Conservation (phyloP, 2,329 filamentous ascomycete genomes). For the Phoma herbarum region DNA sequence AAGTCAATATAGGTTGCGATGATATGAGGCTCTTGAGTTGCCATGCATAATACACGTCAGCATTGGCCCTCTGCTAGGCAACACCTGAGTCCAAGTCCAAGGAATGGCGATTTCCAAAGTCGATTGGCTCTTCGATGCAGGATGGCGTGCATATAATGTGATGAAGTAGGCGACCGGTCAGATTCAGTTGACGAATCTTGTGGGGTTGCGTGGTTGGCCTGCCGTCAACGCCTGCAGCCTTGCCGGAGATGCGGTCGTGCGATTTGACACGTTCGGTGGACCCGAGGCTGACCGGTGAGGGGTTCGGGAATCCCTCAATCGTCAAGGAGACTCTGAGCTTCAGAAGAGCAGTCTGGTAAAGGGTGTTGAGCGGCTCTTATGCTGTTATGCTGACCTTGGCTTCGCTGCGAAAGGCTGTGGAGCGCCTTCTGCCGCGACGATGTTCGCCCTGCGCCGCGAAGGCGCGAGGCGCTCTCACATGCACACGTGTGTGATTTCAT, state of each 20-base stretch:
- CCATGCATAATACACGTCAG: slow-evolving; percentile 19
- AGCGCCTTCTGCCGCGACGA: not conserved
- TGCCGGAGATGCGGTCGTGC: slow-evolving; percentile 9
- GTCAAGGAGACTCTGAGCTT: not conserved
- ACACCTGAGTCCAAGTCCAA: not conserved
- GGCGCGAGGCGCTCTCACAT: not conserved
- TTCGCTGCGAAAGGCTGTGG: no score
- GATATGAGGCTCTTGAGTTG: slow-evolving; percentile 3
- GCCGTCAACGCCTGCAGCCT: slow-evolving; percentile 24
- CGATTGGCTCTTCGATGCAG: slow-evolving; percentile 21
- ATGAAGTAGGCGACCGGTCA: slow-evolving; percentile 28
- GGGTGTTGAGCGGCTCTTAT: not conserved
- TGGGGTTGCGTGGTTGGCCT: slow-evolving; percentile 24
- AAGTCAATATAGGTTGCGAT: not conserved
- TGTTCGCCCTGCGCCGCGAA: not conserved
- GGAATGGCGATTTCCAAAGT: not conserved
- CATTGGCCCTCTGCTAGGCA: slow-evolving; percentile 5
- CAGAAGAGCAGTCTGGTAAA: not conserved
- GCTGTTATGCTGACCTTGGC: not conserved
- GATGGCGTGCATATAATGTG: slow-evolving; percentile 7
- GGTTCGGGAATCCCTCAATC: not conserved
- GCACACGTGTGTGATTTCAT: slow-evolving; percentile 1
- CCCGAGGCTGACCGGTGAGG: not conserved
- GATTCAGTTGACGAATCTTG: slow-evolving; percentile 6
- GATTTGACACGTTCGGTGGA: slow-evolving; percentile 18